Percentiles rank a stretch among this genome's conserved stretches.
Evolutionary conservation across 257 asterid genomes (phyloP).

Genomic region (Penstemon newberryi): DNA sequence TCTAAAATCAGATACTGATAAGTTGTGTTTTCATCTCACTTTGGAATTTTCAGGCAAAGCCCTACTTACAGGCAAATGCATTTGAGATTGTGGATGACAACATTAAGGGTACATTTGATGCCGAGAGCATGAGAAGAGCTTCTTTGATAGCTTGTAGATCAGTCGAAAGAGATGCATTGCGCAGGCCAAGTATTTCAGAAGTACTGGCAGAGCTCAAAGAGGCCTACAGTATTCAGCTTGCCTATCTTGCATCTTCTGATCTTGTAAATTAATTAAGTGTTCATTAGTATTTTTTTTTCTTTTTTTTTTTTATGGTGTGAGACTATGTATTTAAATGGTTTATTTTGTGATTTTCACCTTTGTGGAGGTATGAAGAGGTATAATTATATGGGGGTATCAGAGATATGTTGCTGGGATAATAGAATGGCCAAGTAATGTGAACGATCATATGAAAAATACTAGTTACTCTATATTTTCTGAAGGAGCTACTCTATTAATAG

Average conservation of each 20-base stretch:
- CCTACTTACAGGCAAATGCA: slow-evolving; percentile 93
- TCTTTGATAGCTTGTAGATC: slow-evolving; percentile 80
- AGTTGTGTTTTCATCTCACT: slow-evolving; percentile 17
- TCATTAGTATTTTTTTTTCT: not conserved
- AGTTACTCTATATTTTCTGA: too few relatives aligned
- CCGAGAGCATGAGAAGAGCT: slow-evolving; percentile 88
- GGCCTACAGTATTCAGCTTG: slow-evolving; percentile 76
- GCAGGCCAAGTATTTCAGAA: slow-evolving; percentile 72
- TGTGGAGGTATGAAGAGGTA: not conserved
- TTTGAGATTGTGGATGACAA: slow-evolving; percentile 87
- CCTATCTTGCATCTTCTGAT: slow-evolving; percentile 65
- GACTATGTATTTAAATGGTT: not conserved
- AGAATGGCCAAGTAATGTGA: slow-evolving; percentile 25
- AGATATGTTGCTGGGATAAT: slow-evolving; percentile 1
- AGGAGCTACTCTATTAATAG: too few relatives aligned
- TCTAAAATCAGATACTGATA: not conserved
- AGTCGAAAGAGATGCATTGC: slow-evolving; percentile 81
- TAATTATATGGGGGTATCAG: slow-evolving; percentile 8
- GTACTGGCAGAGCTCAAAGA: slow-evolving; percentile 77
- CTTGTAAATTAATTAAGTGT: slow-evolving; percentile 34
- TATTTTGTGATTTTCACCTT: slow-evolving; percentile 3
- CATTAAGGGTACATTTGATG: slow-evolving; percentile 67
- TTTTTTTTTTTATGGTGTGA: not conserved
- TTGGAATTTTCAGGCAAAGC: slow-evolving; percentile 72
- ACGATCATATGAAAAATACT: not conserved